These are phyloP conservation scores for Usnea hakonensis DNA, from an alignment of 495 filamentous ascomycete species.

Conservation along the genomic window DNA sequence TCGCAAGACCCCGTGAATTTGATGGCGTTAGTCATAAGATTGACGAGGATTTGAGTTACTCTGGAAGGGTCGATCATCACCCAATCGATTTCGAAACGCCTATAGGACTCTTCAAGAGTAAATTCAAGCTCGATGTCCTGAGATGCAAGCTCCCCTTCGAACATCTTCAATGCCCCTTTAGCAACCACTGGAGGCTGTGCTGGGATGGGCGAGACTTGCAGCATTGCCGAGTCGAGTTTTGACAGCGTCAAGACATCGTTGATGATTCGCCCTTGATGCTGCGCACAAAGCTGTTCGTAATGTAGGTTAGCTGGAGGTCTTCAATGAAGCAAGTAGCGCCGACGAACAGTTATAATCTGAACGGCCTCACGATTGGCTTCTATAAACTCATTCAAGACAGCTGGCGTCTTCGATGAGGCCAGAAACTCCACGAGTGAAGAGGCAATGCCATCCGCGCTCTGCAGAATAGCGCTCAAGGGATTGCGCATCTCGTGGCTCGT, in stretches of 20 bases:
- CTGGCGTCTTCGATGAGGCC: conserved; percentile 9
- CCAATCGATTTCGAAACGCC: conserved; percentile 51
- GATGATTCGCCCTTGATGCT: conserved; percentile 71
- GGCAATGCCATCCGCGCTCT: conserved; percentile 70
- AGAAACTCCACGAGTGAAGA: conserved; percentile 41
- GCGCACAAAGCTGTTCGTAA: conserved; percentile 45
- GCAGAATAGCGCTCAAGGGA: conserved; percentile 69
- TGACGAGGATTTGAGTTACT: conserved; percentile 65
- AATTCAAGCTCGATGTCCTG: conserved; percentile 58
- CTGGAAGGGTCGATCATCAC: conserved; percentile 60
- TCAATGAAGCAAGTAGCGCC: not conserved
- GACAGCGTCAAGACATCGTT: conserved; percentile 70
- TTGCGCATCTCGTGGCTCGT: conserved; percentile 83
- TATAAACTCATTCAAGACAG: not conserved
- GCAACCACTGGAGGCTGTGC: conserved; percentile 60
- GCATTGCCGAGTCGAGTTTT: conserved; percentile 67
- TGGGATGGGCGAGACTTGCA: conserved; percentile 58
- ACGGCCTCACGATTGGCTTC: not conserved
- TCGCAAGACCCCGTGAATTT: conserved; percentile 55
- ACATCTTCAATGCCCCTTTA: conserved; percentile 60
- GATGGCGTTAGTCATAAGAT: conserved; percentile 67
- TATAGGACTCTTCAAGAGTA: conserved; percentile 47
- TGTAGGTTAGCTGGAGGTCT: not conserved
- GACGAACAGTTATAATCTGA: not conserved
- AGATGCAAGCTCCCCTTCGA: conserved; percentile 58